Evolutionary conservation across 2,329 filamentous ascomycete species (phyloP).

Genomic region (Nigrospora oryzae): DNA sequence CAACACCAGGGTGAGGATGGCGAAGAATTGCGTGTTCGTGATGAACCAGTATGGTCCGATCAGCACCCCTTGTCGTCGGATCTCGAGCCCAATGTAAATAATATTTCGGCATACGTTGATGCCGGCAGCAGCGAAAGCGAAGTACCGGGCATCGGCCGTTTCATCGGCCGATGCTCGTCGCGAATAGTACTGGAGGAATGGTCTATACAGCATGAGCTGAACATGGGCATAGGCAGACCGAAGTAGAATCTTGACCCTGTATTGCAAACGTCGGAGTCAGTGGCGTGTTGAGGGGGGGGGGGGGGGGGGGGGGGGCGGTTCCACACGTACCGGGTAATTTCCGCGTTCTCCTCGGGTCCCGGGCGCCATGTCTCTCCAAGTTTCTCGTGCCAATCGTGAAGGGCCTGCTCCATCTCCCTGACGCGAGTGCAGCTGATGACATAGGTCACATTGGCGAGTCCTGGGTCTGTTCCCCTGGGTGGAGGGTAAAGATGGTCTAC

Average conservation of each 20-base stretch:
- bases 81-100: conserved; percentile 69
- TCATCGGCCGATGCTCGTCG: conserved; percentile 41
- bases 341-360: conserved; percentile 61
- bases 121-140: conserved; percentile 56
- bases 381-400: conserved; percentile 50
- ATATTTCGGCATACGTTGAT: conserved; percentile 58
- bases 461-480: conserved; percentile 35
- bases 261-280: not conserved
- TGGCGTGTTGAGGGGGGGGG: not conserved
- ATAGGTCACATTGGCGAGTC: conserved; percentile 36
- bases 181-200: conserved; percentile 72
- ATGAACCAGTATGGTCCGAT: conserved; percentile 77
- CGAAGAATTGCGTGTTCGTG: conserved; percentile 72
- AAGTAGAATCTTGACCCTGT: conserved; percentile 57
- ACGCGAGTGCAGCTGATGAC: conserved; percentile 51
- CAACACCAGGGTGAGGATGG: conserved; percentile 66
- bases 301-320: not conserved
- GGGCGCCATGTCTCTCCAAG: conserved; percentile 71
- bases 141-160: conserved; percentile 60
- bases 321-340: conserved; percentile 58
- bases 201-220: conserved; percentile 69
- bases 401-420: conserved; percentile 50
- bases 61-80: conserved; percentile 59
- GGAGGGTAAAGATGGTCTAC: conserved; percentile 55
- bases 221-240: conserved; percentile 70